Percentiles rank a stretch among this genome's conserved stretches.
Conservation (phyloP, 2,329 filamentous ascomycete species). For the Colletotrichum sp. region DNA sequence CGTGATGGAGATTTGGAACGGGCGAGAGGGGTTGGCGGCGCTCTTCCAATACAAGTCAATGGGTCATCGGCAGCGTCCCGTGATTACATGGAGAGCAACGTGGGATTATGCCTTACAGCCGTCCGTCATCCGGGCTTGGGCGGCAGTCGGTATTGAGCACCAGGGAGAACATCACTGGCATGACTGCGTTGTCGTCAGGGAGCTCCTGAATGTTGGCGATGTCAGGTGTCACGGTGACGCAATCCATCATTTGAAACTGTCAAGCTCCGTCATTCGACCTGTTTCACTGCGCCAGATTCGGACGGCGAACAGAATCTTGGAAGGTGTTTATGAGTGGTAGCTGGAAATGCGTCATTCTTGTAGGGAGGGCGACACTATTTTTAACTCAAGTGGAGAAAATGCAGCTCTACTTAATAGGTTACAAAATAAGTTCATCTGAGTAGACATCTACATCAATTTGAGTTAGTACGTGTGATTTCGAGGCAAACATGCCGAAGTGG, state of each 20-base stretch:
- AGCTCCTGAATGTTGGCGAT: neutral
- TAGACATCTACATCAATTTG: neutral
- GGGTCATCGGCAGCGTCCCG: neutral
- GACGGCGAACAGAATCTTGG: accelerated
- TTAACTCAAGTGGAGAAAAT: too few species aligned
- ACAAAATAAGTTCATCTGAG: neutral
- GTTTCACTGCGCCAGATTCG: neutral
- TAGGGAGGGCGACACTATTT: too few species aligned
- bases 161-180: neutral
- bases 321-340: accelerated
- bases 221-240: neutral
- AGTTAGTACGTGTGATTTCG: too few species aligned
- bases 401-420: neutral
- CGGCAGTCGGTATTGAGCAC: neutral
- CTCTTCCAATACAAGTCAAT: neutral
- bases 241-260: neutral
- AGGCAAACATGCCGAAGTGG: too few species aligned
- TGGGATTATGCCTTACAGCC: neutral
- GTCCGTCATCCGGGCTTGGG: neutral
- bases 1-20: neutral
- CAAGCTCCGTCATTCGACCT: neutral
- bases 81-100: neutral
- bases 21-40: neutral
- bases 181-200: neutral
- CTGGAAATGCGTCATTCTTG: too few species aligned